Base-by-base conservation (phyloP, 345 rosid genomes). In the Gynandropsis gynandra region DNA sequence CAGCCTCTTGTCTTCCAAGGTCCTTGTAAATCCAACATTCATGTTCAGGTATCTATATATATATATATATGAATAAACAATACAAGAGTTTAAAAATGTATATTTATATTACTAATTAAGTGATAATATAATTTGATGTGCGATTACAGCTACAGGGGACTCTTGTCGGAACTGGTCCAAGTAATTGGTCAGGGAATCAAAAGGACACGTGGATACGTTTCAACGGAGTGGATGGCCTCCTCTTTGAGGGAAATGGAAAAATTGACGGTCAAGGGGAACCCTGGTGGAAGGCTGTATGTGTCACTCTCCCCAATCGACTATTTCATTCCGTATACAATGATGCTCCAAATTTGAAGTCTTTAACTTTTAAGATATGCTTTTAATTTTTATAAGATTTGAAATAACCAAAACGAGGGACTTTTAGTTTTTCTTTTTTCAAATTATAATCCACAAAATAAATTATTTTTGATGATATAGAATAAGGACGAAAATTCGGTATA, bases 231-330 rank as follows among this genome's bases (percentile, higher is more conserved):
- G 36, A 24, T 1, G 4, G 16, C 15, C 58, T 53, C 34, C 35
- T 24, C 4, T 18, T 53, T 17, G 1, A 21, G 8, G 58, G 58
- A 12, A n/a, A 17, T 15, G 58, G 58, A 16, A 15, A 5, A n/a
- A 53, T 53, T 33, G 8, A 53, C 27, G 58, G 58, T 34, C 40
- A 47, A 24, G 58, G 58, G 8, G 46, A 29, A 13, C 27, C 46
- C 21, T 53, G 58, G 58, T 53, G 58, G 58, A 13, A 14, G 8
- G 20, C 40, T 17, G 2, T 20, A 40, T 8, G 11, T 10, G 8
- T 8, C 15, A 4, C 15, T 10, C 11, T 37, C n/a, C 41, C 3
- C 41, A 10, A 3, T 2, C 41, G 41, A 13, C 8, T 10, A 37
- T 24, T 24, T 5, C 5, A 2, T 24, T 5, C 29, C 29, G n/a